phyloP scores from a whole-genome alignment of 345 rosid species.

The Limnanthes douglasii region DNA sequence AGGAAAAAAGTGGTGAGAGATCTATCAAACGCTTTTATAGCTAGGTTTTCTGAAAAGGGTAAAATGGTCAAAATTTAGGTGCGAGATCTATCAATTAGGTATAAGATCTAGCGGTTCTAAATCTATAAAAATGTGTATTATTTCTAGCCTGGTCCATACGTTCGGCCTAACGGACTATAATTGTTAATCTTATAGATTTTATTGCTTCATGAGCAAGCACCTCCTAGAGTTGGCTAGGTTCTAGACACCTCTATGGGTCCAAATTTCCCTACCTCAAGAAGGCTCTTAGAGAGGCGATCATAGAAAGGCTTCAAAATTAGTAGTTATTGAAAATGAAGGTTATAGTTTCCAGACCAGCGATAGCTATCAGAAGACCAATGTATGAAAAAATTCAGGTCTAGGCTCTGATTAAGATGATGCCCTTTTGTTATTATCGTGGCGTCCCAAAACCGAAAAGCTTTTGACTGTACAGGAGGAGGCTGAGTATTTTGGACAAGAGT shows the following conservation, averaged over 20 bases:
- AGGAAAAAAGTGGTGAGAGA: no score
- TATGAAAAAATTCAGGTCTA: conserved; percentile 26
- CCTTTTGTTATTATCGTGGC: conserved; percentile 56
- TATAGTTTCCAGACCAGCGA: conserved; percentile 14
- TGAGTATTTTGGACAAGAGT: no score
- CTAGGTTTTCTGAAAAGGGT: no score
- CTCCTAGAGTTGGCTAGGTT: conserved; percentile 28
- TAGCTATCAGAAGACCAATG: conserved; percentile 15
- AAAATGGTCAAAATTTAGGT: no score
- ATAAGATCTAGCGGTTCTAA: no score
- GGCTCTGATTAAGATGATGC: conserved; percentile 45
- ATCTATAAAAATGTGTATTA: no score
- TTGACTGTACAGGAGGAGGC: conserved; percentile 62
- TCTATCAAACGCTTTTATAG: no score
- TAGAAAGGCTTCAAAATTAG: conserved; percentile 28
- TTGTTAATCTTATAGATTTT: background rate
- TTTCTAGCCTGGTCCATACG: no score
- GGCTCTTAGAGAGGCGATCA: conserved; percentile 44
- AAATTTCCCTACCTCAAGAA: conserved; percentile 48
- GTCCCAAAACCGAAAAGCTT: conserved; percentile 67
- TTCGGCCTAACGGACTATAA: no score
- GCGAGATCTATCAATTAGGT: no score
- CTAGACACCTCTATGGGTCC: conserved; percentile 35
- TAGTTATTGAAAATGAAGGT: conserved; percentile 18
- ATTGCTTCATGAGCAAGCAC: conserved; percentile 40